phyloP scores from a whole-genome alignment of 164 flowering plant genomes.

The Stephania japonica region DNA sequence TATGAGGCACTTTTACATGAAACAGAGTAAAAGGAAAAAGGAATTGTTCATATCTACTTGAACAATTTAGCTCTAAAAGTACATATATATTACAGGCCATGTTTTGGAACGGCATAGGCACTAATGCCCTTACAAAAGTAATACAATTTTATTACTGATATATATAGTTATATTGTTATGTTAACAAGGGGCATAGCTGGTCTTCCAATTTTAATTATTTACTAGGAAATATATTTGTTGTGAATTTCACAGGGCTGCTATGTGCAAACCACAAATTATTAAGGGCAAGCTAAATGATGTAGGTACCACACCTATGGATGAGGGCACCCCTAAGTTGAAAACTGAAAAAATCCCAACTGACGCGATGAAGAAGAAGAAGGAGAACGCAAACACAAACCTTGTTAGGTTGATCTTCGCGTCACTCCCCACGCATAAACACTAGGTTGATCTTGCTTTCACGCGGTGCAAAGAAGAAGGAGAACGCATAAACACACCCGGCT shows the following conservation, averaged over 20 bases:
- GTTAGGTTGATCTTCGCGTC: no score
- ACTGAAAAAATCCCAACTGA: no score
- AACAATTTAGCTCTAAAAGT: neutral
- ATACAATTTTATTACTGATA: neutral
- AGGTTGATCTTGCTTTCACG: no score
- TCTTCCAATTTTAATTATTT: neutral
- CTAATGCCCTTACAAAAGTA: neutral
- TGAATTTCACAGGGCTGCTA: neutral
- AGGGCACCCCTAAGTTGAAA: no score
- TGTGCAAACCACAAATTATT: no score
- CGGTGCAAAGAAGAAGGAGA: no score
- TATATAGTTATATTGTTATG: neutral
- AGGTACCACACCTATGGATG: no score
- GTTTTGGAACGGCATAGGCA: neutral
- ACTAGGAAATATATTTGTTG: neutral
- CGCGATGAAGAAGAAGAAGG: no score
- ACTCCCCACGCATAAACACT: no score
- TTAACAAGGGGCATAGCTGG: neutral
- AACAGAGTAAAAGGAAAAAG: slow-evolving; percentile 1
- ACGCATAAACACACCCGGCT: no score
- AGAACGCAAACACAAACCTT: no score
- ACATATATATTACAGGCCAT: neutral
- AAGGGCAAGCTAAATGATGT: no score
- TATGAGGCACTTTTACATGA: slow-evolving; percentile 1
- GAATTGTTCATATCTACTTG: slow-evolving; percentile 1